A percentile compares a stretch with the other conserved stretches of the same genome.
Evolutionary conservation across 345 rosid species (phyloP).

Genomic region (Gossypioides kirkii): DNA sequence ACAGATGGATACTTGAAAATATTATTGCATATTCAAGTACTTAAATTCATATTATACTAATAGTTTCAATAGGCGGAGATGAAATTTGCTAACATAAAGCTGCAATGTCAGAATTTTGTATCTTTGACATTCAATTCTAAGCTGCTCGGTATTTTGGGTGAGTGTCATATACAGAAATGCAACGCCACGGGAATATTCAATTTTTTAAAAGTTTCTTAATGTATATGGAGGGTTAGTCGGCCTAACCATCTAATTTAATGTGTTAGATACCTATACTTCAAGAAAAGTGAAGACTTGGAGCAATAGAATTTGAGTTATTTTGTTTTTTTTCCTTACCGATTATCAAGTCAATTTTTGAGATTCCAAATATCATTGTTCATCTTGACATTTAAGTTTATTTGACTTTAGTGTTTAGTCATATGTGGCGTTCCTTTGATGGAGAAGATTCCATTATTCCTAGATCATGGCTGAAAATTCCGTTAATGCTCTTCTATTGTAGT

Average conservation of each 20-base stretch:
- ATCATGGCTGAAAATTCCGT: neutral
- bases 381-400: neutral
- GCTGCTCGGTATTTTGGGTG: neutral
- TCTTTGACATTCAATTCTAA: neutral
- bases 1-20: neutral
- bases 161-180: neutral
- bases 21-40: neutral
- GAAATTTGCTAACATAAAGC: neutral
- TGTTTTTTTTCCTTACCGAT: neutral
- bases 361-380: neutral
- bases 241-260: neutral
- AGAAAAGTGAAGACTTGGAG: neutral
- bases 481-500: neutral
- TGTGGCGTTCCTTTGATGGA: neutral
- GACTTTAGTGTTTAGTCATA: neutral
- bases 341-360: neutral
- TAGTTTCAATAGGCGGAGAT: neutral
- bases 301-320: neutral
- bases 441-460: neutral
- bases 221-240: neutral
- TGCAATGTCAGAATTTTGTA: neutral
- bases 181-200: neutral
- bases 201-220: neutral
- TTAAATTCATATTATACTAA: neutral
- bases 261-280: neutral